Evolutionary conservation across 1,139 yeast species (phyloP).

Genomic region (Blastobotrys petasosporus): DNA sequence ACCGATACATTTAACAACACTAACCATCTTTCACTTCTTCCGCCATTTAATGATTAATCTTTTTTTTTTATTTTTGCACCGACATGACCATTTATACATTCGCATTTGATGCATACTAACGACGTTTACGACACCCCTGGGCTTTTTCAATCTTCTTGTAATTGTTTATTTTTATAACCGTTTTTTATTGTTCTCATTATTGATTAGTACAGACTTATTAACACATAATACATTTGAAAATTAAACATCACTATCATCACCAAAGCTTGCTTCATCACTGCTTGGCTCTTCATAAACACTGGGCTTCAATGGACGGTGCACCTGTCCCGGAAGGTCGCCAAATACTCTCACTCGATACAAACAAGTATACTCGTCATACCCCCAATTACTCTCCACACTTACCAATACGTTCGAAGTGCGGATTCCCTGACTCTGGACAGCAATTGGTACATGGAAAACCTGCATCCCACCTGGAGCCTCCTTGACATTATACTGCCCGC

Average conservation of each 20-base stretch:
- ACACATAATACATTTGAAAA: neutral
- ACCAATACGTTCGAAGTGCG: conserved; percentile 22
- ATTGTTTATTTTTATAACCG: neutral
- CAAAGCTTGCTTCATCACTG: conserved; percentile 4
- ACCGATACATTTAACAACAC: conserved; percentile 11
- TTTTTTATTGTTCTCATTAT: neutral
- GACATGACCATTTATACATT: neutral
- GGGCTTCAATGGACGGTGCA: neutral
- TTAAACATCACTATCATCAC: conserved; percentile 11
- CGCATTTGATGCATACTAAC: no score
- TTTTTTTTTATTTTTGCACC: neutral
- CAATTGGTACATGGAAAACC: conserved; percentile 28
- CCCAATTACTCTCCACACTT: conserved; percentile 32
- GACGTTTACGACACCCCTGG: conserved; percentile 2
- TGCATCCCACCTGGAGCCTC: conserved; percentile 26
- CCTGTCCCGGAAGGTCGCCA: conserved; percentile 20
- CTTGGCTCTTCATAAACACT: neutral
- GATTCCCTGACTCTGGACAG: conserved; percentile 16
- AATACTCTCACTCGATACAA: conserved; percentile 31
- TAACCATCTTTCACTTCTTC: neutral
- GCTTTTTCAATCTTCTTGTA: neutral
- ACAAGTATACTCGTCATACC: conserved; percentile 31
- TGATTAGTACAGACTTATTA: no score
- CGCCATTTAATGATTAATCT: neutral
- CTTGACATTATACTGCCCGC: conserved; percentile 27